Conservation (phyloP, 805 yeast genomes). For the Hanseniaspora valbyensis region DNA sequence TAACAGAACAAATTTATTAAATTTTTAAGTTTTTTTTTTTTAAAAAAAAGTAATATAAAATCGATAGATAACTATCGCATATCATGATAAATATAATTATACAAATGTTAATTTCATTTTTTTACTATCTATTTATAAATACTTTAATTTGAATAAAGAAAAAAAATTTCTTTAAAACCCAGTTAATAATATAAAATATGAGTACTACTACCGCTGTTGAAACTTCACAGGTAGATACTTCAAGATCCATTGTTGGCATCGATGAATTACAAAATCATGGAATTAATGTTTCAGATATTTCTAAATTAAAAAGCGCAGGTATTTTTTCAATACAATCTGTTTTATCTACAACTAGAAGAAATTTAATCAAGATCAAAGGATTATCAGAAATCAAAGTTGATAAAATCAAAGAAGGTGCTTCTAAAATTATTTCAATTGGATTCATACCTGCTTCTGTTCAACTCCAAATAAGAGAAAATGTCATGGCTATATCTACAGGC, state of each 20-base stretch:
- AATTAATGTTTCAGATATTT: constrained; percentile 59
- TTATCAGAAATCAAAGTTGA: constrained; percentile 69
- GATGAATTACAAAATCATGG: constrained; percentile 56
- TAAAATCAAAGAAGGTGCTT: constrained; percentile 62
- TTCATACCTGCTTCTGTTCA: constrained; percentile 94
- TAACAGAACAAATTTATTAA: no score
- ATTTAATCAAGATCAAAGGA: constrained; percentile 55
- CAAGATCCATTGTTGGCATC: constrained; percentile 27
- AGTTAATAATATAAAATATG: not conserved
- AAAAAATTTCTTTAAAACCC: not conserved
- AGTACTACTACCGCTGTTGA: constrained; percentile 18
- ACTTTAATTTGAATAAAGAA: not conserved
- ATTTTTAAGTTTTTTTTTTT: no score
- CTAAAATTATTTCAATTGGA: no score
- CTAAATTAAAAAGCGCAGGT: constrained; percentile 56
- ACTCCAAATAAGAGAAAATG: constrained; percentile 76
- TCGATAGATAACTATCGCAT: no score
- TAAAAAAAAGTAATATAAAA: no score
- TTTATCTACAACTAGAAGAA: constrained; percentile 52
- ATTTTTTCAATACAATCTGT: constrained; percentile 52
- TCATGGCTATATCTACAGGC: constrained; percentile 90
- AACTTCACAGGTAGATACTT: constrained; percentile 4
- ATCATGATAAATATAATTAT: no score
- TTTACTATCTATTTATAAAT: no score
- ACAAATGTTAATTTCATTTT: no score